Percentiles rank a stretch among this genome's conserved stretches.
Evolutionary conservation across 2,329 filamentous ascomycete genomes (phyloP).

Genomic region (Zymoseptoria brevis): DNA sequence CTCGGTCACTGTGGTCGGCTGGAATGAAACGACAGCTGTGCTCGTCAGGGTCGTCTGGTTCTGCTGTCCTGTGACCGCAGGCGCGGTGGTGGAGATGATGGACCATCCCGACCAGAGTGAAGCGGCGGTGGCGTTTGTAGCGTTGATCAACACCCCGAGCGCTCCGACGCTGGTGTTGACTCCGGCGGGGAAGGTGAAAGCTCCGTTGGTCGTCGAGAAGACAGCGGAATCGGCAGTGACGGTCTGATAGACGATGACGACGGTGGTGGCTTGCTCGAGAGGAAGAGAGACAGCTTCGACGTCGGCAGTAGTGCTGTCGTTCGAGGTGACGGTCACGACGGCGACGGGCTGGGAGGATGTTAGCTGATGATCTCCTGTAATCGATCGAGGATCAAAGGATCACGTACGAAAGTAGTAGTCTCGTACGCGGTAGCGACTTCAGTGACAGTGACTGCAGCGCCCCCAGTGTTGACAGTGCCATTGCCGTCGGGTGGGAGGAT

Average conservation of each 20-base stretch:
- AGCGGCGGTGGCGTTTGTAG: background rate
- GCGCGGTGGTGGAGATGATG: background rate
- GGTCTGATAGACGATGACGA: background rate
- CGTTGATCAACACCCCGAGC: background rate
- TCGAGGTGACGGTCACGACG: background rate
- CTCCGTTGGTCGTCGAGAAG: background rate
- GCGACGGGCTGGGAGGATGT: background rate
- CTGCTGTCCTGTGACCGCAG: background rate
- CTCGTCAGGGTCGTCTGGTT: background rate
- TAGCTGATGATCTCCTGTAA: background rate
- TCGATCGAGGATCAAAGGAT: background rate
- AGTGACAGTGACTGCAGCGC: background rate
- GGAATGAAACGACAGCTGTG: background rate
- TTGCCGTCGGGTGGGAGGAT: background rate
- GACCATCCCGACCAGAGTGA: background rate
- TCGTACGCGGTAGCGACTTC: background rate
- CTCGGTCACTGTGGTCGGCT: background rate
- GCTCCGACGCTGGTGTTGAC: background rate
- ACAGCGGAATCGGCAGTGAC: background rate
- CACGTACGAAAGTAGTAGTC: background rate
- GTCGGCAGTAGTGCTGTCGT: background rate
- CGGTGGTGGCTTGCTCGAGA: background rate
- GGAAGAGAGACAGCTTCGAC: background rate
- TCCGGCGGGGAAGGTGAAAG: background rate
- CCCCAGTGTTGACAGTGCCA: background rate